Evolutionary conservation across 192 early-diverging fungal species (phyloP).

Genomic region (Coemansia sp.): DNA sequence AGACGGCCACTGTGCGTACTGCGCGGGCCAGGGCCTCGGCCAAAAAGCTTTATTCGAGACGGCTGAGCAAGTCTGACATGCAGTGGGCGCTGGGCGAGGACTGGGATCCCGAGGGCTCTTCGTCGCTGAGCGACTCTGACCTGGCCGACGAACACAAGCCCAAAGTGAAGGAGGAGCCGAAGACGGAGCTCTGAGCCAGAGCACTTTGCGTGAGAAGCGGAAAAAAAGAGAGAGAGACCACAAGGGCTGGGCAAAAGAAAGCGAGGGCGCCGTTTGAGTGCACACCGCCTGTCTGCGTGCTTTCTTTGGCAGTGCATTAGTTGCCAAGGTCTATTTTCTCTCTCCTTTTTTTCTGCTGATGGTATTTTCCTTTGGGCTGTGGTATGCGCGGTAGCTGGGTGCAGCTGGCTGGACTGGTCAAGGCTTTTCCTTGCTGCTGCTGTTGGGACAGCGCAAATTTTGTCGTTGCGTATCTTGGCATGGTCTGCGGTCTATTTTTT

Average conservation of each 20-base stretch:
- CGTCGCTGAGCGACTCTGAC: slow-evolving; percentile 42
- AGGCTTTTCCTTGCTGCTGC: too few species aligned
- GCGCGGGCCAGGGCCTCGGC: slow-evolving; percentile 39
- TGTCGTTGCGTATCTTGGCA: too few species aligned
- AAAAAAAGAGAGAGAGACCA: neutral
- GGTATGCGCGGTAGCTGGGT: too few species aligned
- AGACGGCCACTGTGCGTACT: slow-evolving; percentile 37
- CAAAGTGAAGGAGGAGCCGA: neutral
- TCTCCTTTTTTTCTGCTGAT: neutral
- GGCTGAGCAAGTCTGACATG: slow-evolving; percentile 48
- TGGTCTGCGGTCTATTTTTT: neutral
- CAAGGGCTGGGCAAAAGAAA: too few species aligned
- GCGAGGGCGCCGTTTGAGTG: neutral
- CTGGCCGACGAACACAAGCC: slow-evolving; percentile 1
- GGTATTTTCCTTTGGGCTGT: neutral
- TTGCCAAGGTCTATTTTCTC: slow-evolving; percentile 1
- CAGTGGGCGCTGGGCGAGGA: slow-evolving; percentile 52
- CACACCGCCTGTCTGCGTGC: neutral
- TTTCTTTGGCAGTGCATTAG: neutral
- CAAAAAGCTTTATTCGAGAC: slow-evolving; percentile 39
- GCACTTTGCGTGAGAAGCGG: too few species aligned
- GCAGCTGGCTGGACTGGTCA: too few species aligned
- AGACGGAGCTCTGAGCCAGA: neutral
- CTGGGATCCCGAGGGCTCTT: slow-evolving; percentile 48
- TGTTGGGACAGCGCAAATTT: too few species aligned